These are phyloP conservation scores for Cicer chorassanicum DNA, from an alignment of 306 rosid genomes.

Conservation along the genomic window DNA sequence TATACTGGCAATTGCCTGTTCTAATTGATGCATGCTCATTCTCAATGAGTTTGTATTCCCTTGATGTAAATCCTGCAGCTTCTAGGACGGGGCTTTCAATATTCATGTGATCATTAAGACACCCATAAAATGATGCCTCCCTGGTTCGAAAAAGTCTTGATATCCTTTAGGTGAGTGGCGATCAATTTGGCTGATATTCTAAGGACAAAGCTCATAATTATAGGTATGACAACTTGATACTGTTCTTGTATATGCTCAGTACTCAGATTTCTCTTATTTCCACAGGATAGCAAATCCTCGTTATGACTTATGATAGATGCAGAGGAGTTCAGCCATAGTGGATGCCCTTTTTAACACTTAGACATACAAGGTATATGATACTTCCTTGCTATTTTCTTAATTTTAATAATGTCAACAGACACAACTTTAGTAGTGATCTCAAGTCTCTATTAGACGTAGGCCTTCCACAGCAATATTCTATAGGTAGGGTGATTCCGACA, in stretches of 20 bases:
- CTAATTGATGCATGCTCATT: conserved; percentile 39
- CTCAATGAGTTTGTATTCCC: conserved; percentile 42
- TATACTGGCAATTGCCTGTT: conserved; percentile 31
- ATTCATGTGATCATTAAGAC: conserved; percentile 32
- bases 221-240: conserved; percentile 14
- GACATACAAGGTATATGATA: conserved; percentile 47
- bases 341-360: conserved; percentile 37
- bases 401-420: conserved; percentile 34
- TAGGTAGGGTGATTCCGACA: background rate
- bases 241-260: conserved; percentile 19
- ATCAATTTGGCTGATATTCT: conserved; percentile 10
- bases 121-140: conserved; percentile 17
- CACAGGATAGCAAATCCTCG: conserved; percentile 15
- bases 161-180: conserved; percentile 46
- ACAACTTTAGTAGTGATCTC: conserved; percentile 12
- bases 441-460: conserved; percentile 22
- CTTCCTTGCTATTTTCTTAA: conserved; percentile 33
- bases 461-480: conserved; percentile 14
- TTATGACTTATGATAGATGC: conserved; percentile 11
- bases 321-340: conserved; percentile 45
- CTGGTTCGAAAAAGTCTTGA: conserved; percentile 25
- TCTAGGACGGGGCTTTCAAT: conserved; percentile 30
- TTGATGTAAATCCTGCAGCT: conserved; percentile 43
- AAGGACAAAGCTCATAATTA: conserved; percentile 16
- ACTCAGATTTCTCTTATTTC: background rate